Conservation (phyloP, 306 rosid genomes). For the Urtica urens region DNA sequence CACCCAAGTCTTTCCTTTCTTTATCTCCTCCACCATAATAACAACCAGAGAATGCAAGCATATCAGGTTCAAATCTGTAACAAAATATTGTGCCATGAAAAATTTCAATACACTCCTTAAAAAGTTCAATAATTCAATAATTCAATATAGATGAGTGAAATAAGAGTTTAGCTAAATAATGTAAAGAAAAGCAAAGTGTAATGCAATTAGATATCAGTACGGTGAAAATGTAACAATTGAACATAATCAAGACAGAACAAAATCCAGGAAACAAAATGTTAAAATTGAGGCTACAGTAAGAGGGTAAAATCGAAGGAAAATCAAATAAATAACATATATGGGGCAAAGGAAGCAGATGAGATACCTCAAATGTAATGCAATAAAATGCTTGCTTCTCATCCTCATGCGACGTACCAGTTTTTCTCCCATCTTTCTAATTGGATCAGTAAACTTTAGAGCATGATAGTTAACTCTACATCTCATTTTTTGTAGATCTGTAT, state of each 20-base stretch:
- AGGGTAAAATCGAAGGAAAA: constrained; percentile 13
- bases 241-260: too few relatives aligned
- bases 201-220: too few relatives aligned
- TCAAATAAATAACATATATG: too few relatives aligned
- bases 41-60: constrained; percentile 99
- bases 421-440: constrained; percentile 66
- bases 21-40: constrained; percentile 97
- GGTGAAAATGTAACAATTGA: too few relatives aligned
- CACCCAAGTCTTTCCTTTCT: constrained; percentile 70
- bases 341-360: too few relatives aligned
- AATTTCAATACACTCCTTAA: too few relatives aligned
- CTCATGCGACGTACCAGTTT: constrained; percentile 67
- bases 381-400: constrained; percentile 70
- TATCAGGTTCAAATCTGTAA: constrained; percentile 92
- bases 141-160: too few relatives aligned
- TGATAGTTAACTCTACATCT: constrained; percentile 96
- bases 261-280: too few relatives aligned
- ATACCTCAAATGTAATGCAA: constrained; percentile 88
- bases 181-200: too few relatives aligned
- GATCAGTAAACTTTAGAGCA: constrained; percentile 67
- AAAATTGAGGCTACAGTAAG: too few relatives aligned
- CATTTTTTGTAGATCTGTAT: constrained; percentile 75
- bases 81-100: constrained; percentile 18
- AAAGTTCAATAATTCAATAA: too few relatives aligned
- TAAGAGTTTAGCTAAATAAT: too few relatives aligned